Evolutionary conservation across 2,329 filamentous ascomycete species (phyloP).

Genomic region (Daldinia eschscholtzii): DNA sequence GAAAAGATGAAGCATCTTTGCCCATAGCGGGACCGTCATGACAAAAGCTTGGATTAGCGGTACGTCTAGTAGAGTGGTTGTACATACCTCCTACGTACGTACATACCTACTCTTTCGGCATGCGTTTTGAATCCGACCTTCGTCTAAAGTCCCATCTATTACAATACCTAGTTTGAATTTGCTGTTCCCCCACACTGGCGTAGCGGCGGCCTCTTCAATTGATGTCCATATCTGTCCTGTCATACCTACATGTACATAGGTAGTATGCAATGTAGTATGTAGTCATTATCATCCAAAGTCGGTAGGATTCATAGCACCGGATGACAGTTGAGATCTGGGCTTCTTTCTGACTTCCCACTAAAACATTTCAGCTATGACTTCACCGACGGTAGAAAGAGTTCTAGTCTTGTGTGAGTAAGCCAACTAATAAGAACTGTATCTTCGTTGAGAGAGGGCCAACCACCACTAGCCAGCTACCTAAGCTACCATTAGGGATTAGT

Average conservation of each 20-base stretch:
- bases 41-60: no score
- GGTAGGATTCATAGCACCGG: conserved; percentile 4
- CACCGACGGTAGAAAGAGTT: neutral
- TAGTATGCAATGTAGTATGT: neutral
- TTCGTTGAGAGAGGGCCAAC: neutral
- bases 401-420: neutral
- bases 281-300: neutral
- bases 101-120: neutral
- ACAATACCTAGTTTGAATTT: neutral
- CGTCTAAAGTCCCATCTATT: conserved; percentile 3
- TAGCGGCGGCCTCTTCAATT: neutral
- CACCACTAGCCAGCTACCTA: no score
- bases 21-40: neutral
- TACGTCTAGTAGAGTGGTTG: no score
- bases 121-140: neutral
- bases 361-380: conserved; percentile 4
- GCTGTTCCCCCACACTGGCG: neutral
- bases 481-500: neutral
- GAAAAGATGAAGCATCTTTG: neutral
- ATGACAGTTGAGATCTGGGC: neutral
- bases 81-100: neutral
- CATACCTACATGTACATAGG: neutral
- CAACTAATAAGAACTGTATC: neutral
- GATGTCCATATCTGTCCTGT: neutral
- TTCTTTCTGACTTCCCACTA: neutral